A percentile compares a stretch with the other conserved stretches of the same genome.
Conservation (phyloP, 352 stramenopile species). For the Pythium chondricola region DNA sequence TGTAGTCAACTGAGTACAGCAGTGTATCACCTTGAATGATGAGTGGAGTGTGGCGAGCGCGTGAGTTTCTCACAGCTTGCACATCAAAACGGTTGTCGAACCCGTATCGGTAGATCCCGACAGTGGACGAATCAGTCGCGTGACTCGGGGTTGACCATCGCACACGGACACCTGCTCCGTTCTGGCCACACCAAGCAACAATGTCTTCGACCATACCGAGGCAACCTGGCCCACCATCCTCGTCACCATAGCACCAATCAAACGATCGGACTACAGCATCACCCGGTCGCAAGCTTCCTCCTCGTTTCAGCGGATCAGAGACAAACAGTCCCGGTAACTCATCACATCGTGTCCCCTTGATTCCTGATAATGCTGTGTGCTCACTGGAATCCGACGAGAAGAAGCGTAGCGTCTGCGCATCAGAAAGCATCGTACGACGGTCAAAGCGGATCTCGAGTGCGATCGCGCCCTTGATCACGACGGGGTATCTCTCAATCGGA, state of each 20-base stretch:
- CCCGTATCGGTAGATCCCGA: constrained; percentile 56
- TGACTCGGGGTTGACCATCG: constrained; percentile 23
- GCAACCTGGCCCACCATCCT: constrained; percentile 61
- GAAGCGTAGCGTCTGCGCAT: constrained; percentile 12
- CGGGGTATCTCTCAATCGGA: constrained; percentile 10
- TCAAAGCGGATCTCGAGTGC: constrained; percentile 73
- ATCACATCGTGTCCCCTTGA: no score
- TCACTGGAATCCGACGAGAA: no score
- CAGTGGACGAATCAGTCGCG: background rate
- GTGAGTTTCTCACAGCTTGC: constrained; percentile 19
- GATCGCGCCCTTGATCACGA: constrained; percentile 41
- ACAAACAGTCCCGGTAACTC: constrained; percentile 35
- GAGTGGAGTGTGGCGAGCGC: constrained; percentile 24
- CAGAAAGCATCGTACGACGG: constrained; percentile 36
- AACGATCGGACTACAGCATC: constrained; percentile 52
- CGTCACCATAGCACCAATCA: constrained; percentile 69
- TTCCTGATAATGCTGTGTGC: no score
- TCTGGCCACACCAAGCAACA: constrained; percentile 40
- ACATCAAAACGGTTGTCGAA: constrained; percentile 59
- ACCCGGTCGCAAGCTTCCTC: constrained; percentile 26
- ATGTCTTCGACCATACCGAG: constrained; percentile 50
- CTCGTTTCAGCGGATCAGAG: constrained; percentile 22
- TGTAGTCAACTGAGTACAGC: constrained; percentile 27
- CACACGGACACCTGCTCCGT: constrained; percentile 50
- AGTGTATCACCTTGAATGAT: constrained; percentile 39